A percentile compares a stretch with the other conserved stretches of the same genome.
Evolutionary conservation across 495 filamentous ascomycete species (phyloP).

Genomic region (Hypomontagnella submonticulosa): DNA sequence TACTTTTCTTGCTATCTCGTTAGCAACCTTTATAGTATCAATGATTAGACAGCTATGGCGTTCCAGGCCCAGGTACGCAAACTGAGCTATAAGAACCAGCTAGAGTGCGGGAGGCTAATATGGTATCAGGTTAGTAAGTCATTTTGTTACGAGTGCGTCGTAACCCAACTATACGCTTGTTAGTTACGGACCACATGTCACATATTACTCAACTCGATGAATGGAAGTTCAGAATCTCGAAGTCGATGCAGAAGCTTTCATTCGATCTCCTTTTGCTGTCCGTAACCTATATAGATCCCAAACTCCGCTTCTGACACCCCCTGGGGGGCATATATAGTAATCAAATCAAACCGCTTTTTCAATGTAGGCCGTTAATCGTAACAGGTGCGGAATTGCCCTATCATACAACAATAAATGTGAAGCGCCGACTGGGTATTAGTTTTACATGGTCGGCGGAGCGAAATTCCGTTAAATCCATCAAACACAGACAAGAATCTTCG

Average conservation of each 20-base stretch:
- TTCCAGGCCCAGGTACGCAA: too few species aligned
- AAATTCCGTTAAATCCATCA: conserved; percentile 1
- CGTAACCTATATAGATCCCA: not conserved
- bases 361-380: conserved; percentile 13
- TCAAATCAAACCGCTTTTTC: conserved; percentile 16
- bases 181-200: not conserved
- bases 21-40: too few species aligned
- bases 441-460: not conserved
- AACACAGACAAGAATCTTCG: not conserved
- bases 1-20: too few species aligned
- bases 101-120: too few species aligned
- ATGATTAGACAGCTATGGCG: too few species aligned
- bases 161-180: too few species aligned
- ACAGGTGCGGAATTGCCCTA: conserved; percentile 15
- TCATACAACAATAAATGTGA: conserved; percentile 22
- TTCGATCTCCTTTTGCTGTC: not conserved
- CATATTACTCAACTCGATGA: not conserved
- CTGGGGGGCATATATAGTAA: not conserved
- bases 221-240: not conserved
- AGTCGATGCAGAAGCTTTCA: not conserved
- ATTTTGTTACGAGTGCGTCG: too few species aligned
- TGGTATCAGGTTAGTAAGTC: too few species aligned
- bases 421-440: conserved; percentile 21
- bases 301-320: conserved; percentile 6
- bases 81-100: too few species aligned